Evolutionary conservation across 768 basidiomycete species (phyloP), one percentile per base, ranked within the genome.

Genomic region (Boletus vermiculosoides): DNA sequence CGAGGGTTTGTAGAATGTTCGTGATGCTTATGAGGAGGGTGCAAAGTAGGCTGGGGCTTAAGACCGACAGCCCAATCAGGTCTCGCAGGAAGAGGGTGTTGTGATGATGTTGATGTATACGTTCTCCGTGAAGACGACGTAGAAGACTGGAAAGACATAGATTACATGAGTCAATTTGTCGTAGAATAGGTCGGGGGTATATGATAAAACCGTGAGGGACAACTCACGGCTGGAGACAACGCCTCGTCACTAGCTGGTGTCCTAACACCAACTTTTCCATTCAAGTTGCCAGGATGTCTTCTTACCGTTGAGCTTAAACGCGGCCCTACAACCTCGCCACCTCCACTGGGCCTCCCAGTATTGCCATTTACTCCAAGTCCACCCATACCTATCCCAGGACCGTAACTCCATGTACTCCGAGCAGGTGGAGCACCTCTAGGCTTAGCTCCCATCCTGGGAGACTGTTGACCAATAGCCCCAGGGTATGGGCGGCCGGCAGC

Each of bases 61-160:
- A 93, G 77, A 16, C 90, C 90, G 5, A 93, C 88, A 18, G 92
- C 91, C 92, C 92, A 94, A 69, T 94, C 92, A 40, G 92, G 92
- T 55, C 92, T 80, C 3, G 90, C 76, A 4, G 92, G 92, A 39
- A 94, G 78, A 15, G 91, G 92, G 55, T 86, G 84, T 73, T 91
- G 79, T 62, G 90, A 90, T 6, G 87, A 77, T 1, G 81, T 83
- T 34, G 90, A 90, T 2, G 88, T 88, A 61, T 82, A 89, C 7
- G 88, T 90, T 60, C 84, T 81, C 39, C 87, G 81, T 39, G 91
- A 92, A 1, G 89, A 90, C 7, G 92, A 91, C 2, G 85, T 85
- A 7, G 87, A 87, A 31, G 88, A 90, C 88, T 83, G 61, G 39
- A 51, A 55, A 50, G n/a, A 76, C 48, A 23, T 12, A n/a, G 4